Base-by-base conservation (phyloP, 345 rosid genomes). In the Durio zibethinus region DNA sequence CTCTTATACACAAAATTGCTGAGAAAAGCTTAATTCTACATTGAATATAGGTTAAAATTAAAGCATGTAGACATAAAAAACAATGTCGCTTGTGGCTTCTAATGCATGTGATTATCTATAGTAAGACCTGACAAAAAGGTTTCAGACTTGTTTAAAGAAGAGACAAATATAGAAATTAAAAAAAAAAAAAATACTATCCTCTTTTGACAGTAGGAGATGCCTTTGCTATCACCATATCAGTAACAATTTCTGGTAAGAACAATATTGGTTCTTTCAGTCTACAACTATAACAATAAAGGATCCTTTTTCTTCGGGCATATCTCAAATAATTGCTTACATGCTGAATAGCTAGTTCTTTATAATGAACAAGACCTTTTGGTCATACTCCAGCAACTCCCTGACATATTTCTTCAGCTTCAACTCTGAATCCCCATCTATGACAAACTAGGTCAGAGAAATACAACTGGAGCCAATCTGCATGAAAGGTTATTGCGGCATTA, bases 371-470 rank as follows among this genome's bases (percentile, higher is more conserved):
- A 40, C 77, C 80, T 10, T 63, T 36, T 0, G n/a, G 50, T 74
- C 83, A 36, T 65, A 40, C 21, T 57, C 73, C 59, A 10, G 15
- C 79, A 87, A 66, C 56, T 84, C 85, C 14, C 1, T 31, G 10
- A 67, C 43, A 3, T 84, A 79, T 70, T 81, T 87, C 73, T 72
- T 82, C 45, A 78, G 50, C 77, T 27, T 81, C 74, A 83, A 74
- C 20, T 74, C 56, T 4, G 65, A 79, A 81, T 84, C 80, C 47
- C 86, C 86, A 29, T 78, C 79, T 0, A 65, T 53, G 10, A 86
- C 77, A 78, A 74, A 81, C 78, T 86, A 16, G 0, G 80, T 85
- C 81, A 86, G 53, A 29, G 72, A n/a, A 9, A 27, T 61, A 6
- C 47, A 75, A 75, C 85, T 84, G 78, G 25, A 69, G 57, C 57